These are phyloP conservation scores for Aechmea fasciata DNA, from an alignment of 176 grass and related monocot species.

Conservation along the genomic window DNA sequence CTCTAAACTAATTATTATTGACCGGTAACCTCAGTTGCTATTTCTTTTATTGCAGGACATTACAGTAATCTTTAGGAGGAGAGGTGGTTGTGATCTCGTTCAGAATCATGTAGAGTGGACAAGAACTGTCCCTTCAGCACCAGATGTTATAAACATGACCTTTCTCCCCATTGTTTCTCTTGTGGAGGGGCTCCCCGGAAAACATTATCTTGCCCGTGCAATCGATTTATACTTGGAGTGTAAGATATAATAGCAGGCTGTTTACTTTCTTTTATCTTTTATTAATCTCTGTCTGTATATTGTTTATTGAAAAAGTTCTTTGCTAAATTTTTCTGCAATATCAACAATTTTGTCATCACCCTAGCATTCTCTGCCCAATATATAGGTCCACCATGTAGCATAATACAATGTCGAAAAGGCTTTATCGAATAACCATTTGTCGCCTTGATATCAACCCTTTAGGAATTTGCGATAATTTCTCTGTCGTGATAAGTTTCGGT, in stretches of 20 bases:
- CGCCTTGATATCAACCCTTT: neutral
- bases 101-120: slow-evolving; percentile 79
- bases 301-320: neutral
- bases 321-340: neutral
- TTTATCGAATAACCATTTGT: neutral
- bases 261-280: slow-evolving; percentile 10
- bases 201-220: slow-evolving; percentile 70
- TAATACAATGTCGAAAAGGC: neutral
- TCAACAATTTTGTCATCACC: neutral
- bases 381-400: neutral
- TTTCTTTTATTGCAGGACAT: slow-evolving; percentile 55
- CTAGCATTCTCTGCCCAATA: too few species aligned
- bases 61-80: slow-evolving; percentile 98
- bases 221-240: slow-evolving; percentile 86
- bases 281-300: neutral
- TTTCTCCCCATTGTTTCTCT: slow-evolving; percentile 84
- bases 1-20: too few species aligned
- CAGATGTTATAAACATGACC: slow-evolving; percentile 98
- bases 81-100: slow-evolving; percentile 93
- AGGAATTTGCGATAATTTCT: neutral
- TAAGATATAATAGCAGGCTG: slow-evolving; percentile 34
- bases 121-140: slow-evolving; percentile 54
- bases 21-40: neutral
- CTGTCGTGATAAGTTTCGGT: neutral
- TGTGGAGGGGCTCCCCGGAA: slow-evolving; percentile 59